phyloP scores from a whole-genome alignment of 1,284 basidiomycete species.

The Puccinia brachypodii region DNA sequence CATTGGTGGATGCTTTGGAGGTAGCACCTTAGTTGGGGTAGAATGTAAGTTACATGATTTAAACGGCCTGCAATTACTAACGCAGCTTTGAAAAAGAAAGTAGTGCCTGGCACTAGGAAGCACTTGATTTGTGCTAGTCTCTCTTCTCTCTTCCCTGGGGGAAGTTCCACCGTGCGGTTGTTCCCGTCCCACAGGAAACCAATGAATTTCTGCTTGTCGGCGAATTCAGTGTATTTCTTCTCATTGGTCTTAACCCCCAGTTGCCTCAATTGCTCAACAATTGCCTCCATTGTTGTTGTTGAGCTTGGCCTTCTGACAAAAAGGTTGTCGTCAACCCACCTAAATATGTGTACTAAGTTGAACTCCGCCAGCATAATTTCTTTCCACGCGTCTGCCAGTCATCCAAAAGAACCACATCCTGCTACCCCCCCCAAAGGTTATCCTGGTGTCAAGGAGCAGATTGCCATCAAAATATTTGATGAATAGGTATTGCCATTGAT shows the following conservation, averaged over 20 bases:
- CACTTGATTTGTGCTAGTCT: neutral
- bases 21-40: neutral
- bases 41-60: neutral
- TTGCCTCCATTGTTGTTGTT: neutral
- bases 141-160: neutral
- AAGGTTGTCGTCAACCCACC: slow-evolving; percentile 2
- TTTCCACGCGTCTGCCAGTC: neutral
- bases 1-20: neutral
- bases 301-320: neutral
- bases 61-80: neutral
- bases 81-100: neutral
- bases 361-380: neutral
- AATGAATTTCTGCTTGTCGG: neutral
- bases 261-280: neutral
- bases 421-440: neutral
- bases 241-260: neutral
- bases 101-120: neutral
- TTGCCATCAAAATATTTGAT: neutral
- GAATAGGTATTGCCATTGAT: neutral
- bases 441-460: neutral
- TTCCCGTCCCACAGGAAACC: slow-evolving; percentile 9
- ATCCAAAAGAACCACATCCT: neutral
- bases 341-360: neutral
- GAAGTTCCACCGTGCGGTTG: neutral
- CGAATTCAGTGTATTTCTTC: neutral